phyloP scores from a whole-genome alignment of 495 filamentous ascomycete genomes.

The Aspergillus sclerotiicarbonarius region DNA sequence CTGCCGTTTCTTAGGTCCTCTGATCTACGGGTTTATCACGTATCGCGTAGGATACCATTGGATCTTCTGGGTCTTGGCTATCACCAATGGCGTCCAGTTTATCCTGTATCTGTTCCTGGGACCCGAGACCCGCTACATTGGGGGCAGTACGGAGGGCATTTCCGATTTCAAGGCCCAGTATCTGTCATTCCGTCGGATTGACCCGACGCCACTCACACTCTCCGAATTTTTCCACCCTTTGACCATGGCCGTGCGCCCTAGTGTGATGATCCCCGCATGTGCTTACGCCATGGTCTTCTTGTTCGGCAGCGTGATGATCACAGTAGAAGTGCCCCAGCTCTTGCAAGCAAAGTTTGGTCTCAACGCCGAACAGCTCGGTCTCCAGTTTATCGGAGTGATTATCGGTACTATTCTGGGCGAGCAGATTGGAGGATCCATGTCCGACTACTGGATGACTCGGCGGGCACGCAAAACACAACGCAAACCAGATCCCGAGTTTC shows the following conservation, averaged over 20 bases:
- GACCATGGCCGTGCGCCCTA: slow-evolving; percentile 32
- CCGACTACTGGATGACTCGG: slow-evolving; percentile 51
- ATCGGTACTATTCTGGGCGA: slow-evolving; percentile 56
- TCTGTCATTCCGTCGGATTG: slow-evolving; percentile 46
- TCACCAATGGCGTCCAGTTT: slow-evolving; percentile 54
- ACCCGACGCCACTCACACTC: slow-evolving; percentile 42
- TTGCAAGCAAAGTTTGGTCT: slow-evolving; percentile 49
- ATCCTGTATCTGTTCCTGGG: slow-evolving; percentile 52
- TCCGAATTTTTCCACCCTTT: slow-evolving; percentile 51
- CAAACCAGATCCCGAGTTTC: slow-evolving; percentile 40
- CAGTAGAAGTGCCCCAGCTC: slow-evolving; percentile 54
- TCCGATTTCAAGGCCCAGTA: slow-evolving; percentile 40
- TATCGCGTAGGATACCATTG: slow-evolving; percentile 41
- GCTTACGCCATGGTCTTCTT: slow-evolving; percentile 55
- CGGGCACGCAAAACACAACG: slow-evolving; percentile 23
- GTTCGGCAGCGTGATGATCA: slow-evolving; percentile 45
- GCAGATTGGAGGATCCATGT: slow-evolving; percentile 51
- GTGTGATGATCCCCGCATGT: slow-evolving; percentile 47
- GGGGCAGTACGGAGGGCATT: slow-evolving; percentile 19
- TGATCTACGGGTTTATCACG: slow-evolving; percentile 50
- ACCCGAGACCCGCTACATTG: slow-evolving; percentile 54
- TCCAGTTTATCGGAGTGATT: slow-evolving; percentile 55
- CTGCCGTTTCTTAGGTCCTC: slow-evolving; percentile 26
- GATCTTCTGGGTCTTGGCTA: slow-evolving; percentile 47
- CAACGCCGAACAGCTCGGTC: slow-evolving; percentile 51